Base-by-base conservation (phyloP, 768 basidiomycete species). In the Mycena kentingensis region DNA sequence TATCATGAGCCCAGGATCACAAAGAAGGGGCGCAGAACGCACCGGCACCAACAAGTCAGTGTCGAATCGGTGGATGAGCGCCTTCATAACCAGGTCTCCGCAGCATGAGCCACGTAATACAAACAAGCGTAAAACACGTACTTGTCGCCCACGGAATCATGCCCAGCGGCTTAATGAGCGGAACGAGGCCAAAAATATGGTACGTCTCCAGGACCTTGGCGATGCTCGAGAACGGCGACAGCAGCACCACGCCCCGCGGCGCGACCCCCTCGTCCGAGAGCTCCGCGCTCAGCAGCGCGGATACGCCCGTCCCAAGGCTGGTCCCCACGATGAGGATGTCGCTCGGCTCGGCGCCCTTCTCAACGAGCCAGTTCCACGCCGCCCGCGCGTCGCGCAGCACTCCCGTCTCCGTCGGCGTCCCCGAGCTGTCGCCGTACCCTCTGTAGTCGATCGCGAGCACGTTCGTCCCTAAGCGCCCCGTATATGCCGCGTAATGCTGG, bases 391-490 rank as follows among this genome's bases (percentile, higher is more conserved):
- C 90, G 2, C 65, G 69, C 1, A 81, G 66, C 0, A 98, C 73
- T 0, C 95, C 96, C 11, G 66, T 67, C 67, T 95, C 88, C 22
- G 80, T 85, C 0, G 96, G 96, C 0, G 69, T 67, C 1, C 93
- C 92, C 1, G 81, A 78, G 49, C 92, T 95, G 63, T 98, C 94
- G 2, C 75, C 96, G 62, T 88, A 98, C 2, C 95, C 95, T 43
- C 95, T 83, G 66, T 98, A 98, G 70, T 98, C 96, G 29, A 92
- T 83, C 1, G 83, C 84, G 22, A 98, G 72, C 13, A 97, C 85
- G 66, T 95, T 95, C 18, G 80, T 80, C 16, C 74, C 72, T 6
- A 91, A 71, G 1, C 86, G 79, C 3, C 84, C 79, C 0, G 88
- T 77, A 62, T 87, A 85, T 0, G 80, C 76, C 16, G 77, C 70